Percentiles rank a stretch among this genome's conserved stretches.
Conservation (phyloP, 805 yeast species). For the Candida coquimbonensis region DNA sequence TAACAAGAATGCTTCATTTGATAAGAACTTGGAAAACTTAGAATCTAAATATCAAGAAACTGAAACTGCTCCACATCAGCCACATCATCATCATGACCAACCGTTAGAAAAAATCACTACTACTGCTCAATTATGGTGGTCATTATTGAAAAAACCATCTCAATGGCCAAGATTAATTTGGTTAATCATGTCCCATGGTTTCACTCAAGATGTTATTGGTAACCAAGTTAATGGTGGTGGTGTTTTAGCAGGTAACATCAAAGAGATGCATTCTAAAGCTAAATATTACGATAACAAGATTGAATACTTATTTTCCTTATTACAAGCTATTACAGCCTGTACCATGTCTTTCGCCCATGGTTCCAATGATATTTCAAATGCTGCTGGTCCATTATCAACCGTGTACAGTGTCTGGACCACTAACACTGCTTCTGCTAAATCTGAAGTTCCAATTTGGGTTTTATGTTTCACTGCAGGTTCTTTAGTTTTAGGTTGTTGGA, state of each 20-base stretch:
- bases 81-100: conserved; percentile 1
- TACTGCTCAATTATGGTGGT: conserved; percentile 31
- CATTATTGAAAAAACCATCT: conserved; percentile 38
- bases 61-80: not conserved
- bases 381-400: conserved; percentile 69
- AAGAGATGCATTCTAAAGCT: conserved; percentile 47
- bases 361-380: conserved; percentile 72
- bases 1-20: conserved; percentile 16
- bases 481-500: conserved; percentile 63
- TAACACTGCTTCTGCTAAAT: conserved; percentile 35
- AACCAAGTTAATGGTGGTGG: conserved; percentile 35
- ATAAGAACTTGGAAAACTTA: conserved; percentile 17
- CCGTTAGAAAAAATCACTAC: conserved; percentile 24
- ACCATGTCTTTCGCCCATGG: conserved; percentile 83
- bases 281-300: conserved; percentile 64
- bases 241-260: conserved; percentile 39
- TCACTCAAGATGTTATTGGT: conserved; percentile 54
- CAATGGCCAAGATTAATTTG: conserved; percentile 49
- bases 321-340: conserved; percentile 68
- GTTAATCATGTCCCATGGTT: conserved; percentile 50
- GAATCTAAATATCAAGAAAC: conserved; percentile 13
- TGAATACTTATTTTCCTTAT: conserved; percentile 59
- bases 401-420: conserved; percentile 56
- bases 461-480: conserved; percentile 61
- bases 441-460: conserved; percentile 67